A percentile compares a stretch with the other conserved stretches of the same genome.
Conservation (phyloP, 2,329 filamentous ascomycete species). For the Colletotrichum kahawae region DNA sequence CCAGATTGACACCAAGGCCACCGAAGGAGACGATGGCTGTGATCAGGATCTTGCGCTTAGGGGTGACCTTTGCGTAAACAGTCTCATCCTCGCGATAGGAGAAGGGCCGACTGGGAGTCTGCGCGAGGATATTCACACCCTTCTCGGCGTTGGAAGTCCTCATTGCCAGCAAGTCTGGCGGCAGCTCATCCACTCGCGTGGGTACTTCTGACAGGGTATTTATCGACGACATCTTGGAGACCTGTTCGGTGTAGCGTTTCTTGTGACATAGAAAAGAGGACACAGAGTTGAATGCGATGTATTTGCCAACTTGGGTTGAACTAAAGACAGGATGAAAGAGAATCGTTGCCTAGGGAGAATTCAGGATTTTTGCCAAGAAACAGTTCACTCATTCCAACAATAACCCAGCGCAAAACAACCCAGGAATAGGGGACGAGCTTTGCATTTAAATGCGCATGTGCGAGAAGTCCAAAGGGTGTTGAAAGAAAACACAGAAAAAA, state of each 20-base stretch:
- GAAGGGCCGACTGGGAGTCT: conserved; percentile 10
- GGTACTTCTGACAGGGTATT: conserved; percentile 8
- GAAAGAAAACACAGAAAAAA: neutral
- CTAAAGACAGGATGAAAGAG: neutral
- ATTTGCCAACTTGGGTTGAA: neutral
- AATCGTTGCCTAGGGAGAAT: neutral
- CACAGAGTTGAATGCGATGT: neutral
- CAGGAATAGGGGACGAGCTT: neutral
- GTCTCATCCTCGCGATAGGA: conserved; percentile 19
- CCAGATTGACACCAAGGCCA: conserved; percentile 15
- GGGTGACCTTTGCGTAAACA: conserved; percentile 27
- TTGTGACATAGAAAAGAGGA: neutral
- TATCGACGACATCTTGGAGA: conserved; percentile 10
- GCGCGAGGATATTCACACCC: conserved; percentile 17
- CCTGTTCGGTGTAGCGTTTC: neutral
- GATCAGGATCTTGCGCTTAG: conserved; percentile 26
- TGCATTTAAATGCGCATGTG: conserved; percentile 1
- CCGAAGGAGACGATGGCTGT: conserved; percentile 24
- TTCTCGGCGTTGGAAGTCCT: conserved; percentile 19
- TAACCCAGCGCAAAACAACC: neutral
- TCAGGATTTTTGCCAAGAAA: neutral
- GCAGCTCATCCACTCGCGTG: conserved; percentile 4
- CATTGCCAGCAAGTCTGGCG: neutral
- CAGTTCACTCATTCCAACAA: neutral
- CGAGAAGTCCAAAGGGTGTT: neutral